A percentile compares a stretch with the other conserved stretches of the same genome.
phyloP scores from a whole-genome alignment of 352 stramenopile species.

The Phytophthora sansomeana region DNA sequence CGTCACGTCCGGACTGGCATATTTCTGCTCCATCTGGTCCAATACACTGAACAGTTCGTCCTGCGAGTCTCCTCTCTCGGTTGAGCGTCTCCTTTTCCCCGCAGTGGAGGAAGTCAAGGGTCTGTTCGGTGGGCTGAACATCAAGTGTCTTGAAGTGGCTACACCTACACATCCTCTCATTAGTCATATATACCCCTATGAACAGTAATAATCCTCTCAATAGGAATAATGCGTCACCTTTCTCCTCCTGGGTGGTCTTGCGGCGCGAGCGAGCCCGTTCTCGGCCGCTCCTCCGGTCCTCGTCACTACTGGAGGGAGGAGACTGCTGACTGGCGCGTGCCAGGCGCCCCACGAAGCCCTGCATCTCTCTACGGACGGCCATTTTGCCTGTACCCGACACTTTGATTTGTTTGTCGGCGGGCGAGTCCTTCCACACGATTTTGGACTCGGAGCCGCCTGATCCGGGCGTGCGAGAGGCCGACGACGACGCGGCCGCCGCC shows the following conservation, averaged over 20 bases:
- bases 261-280: conserved; percentile 8
- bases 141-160: conserved; percentile 55
- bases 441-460: conserved; percentile 38
- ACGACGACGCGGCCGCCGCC: neutral
- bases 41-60: conserved; percentile 70
- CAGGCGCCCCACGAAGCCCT: conserved; percentile 73
- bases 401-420: conserved; percentile 81
- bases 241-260: conserved; percentile 27
- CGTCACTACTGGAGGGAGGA: conserved; percentile 27
- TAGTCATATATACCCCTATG: conserved; percentile 9
- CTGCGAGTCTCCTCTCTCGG: conserved; percentile 50
- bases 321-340: conserved; percentile 62
- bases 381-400: conserved; percentile 76
- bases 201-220: neutral
- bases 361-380: conserved; percentile 70
- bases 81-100: conserved; percentile 15
- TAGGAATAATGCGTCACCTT: conserved; percentile 23
- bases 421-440: conserved; percentile 87
- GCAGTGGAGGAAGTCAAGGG: conserved; percentile 1
- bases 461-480: conserved; percentile 20
- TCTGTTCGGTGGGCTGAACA: conserved; percentile 51
- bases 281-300: conserved; percentile 12
- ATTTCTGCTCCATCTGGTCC: conserved; percentile 71
- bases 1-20: conserved; percentile 45
- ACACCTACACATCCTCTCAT: conserved; percentile 4